Conservation (phyloP, 495 filamentous ascomycete species). For the Penicillium manginii region DNA sequence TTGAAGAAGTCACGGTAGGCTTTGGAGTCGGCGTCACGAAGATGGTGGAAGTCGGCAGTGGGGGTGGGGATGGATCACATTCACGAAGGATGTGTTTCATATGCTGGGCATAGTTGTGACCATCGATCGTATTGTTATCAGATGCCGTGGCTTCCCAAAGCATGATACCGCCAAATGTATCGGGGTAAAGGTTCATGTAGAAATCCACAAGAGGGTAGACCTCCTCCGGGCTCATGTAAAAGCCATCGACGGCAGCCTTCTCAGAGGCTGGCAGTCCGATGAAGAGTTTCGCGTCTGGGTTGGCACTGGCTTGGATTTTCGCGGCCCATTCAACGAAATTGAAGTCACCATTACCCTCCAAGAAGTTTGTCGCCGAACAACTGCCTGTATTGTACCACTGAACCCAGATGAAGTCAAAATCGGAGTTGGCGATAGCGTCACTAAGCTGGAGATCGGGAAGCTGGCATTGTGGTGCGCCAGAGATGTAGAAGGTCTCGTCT, state of each 20-base stretch:
- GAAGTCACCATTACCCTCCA: constrained; percentile 51
- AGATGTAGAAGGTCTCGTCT: constrained; percentile 60
- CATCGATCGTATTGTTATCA: constrained; percentile 49
- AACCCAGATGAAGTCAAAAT: constrained; percentile 68
- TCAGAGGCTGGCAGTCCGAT: constrained; percentile 62
- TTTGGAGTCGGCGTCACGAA: constrained; percentile 26
- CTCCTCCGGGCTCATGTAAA: constrained; percentile 54
- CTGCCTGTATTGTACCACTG: constrained; percentile 69
- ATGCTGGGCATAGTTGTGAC: constrained; percentile 44
- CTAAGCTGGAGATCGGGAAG: constrained; percentile 62
- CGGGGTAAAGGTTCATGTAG: constrained; percentile 52
- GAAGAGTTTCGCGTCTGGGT: constrained; percentile 64
- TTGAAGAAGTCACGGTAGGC: constrained; percentile 18
- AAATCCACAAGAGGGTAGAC: constrained; percentile 50
- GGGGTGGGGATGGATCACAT: constrained; percentile 31
- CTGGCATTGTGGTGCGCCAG: constrained; percentile 66
- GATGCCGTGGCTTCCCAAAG: constrained; percentile 70
- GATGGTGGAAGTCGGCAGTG: constrained; percentile 19
- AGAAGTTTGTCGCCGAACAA: constrained; percentile 57
- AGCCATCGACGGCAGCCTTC: constrained; percentile 32
- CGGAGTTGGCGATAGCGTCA: constrained; percentile 48
- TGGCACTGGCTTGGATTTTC: constrained; percentile 60
- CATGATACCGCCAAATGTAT: constrained; percentile 71
- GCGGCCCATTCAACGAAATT: constrained; percentile 68
- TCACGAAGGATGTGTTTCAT: constrained; percentile 48